Percentiles rank a stretch among this genome's conserved stretches.
phyloP scores from a whole-genome alignment of 2,329 filamentous ascomycete genomes.

The Fusarium secorum region DNA sequence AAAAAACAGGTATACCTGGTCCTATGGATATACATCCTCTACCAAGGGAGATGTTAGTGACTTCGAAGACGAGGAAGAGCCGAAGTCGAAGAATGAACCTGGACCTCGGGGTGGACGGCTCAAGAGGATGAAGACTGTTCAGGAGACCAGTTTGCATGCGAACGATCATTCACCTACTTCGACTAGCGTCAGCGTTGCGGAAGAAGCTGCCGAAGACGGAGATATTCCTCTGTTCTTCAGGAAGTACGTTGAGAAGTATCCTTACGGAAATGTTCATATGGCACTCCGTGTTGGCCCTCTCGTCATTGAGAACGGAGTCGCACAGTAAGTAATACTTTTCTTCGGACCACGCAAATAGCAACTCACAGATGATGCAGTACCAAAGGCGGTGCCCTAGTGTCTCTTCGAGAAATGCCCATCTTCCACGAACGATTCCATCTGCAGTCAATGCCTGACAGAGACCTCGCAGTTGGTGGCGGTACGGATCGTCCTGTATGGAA shows the following conservation, averaged over 20 bases:
- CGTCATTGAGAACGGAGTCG: constrained; percentile 51
- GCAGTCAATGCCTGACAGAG: constrained; percentile 28
- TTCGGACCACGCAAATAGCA: neutral
- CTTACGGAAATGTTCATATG: constrained; percentile 52
- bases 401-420: constrained; percentile 34
- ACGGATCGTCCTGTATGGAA: constrained; percentile 16
- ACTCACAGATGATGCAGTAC: constrained; percentile 27
- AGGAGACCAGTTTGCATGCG: constrained; percentile 2
- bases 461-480: constrained; percentile 22
- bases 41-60: neutral
- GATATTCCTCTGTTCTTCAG: constrained; percentile 46
- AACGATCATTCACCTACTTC: constrained; percentile 15
- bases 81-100: neutral
- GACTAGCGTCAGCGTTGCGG: constrained; percentile 17
- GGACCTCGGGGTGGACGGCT: neutral
- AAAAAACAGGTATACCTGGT: neutral
- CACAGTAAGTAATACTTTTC: constrained; percentile 42
- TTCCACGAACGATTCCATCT: constrained; percentile 35
- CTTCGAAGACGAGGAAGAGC: constrained; percentile 4
- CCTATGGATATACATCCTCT: neutral
- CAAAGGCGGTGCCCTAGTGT: constrained; percentile 40
- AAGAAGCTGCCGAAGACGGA: constrained; percentile 27
- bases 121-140: constrained; percentile 13
- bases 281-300: constrained; percentile 50
- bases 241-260: constrained; percentile 44